A percentile compares a stretch with the other conserved stretches of the same genome.
phyloP scores from a whole-genome alignment of 2,329 filamentous ascomycete genomes.

The Diaporthe caulivora region DNA sequence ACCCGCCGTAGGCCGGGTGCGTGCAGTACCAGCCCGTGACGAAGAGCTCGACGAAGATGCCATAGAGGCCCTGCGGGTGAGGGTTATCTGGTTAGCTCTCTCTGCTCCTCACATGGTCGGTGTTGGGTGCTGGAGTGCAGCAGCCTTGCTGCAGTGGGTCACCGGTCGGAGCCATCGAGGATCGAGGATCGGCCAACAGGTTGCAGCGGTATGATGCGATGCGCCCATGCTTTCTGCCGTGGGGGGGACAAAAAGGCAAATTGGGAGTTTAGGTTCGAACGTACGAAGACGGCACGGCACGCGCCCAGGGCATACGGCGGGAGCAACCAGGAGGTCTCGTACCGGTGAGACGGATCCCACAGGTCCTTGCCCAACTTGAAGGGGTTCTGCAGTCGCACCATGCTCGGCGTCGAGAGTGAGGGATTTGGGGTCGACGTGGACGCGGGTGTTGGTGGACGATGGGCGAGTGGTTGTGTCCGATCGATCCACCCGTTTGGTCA shows the following conservation, averaged over 20 bases:
- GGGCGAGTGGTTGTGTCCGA: background rate
- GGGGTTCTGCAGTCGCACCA: constrained; percentile 36
- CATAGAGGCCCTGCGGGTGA: constrained; percentile 68
- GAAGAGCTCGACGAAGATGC: constrained; percentile 77
- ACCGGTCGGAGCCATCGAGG: background rate
- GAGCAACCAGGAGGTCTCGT: constrained; percentile 86
- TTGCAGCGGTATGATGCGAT: background rate
- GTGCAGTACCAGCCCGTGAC: constrained; percentile 75
- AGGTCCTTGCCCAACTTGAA: constrained; percentile 55
- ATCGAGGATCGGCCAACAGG: constrained; percentile 1
- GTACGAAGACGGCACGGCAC: constrained; percentile 66
- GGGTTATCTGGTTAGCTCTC: background rate
- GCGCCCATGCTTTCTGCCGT: no score
- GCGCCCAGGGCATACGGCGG: constrained; percentile 72
- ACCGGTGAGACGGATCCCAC: constrained; percentile 73
- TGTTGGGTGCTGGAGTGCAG: background rate
- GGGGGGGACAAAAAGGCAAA: background rate
- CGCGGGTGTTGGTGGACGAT: background rate
- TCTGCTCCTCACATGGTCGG: background rate
- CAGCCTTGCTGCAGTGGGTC: constrained; percentile 2
- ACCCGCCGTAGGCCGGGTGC: constrained; percentile 58
- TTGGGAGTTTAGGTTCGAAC: constrained; percentile 46
- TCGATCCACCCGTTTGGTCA: constrained; percentile 18
- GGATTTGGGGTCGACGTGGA: background rate
- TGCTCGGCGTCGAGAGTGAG: background rate